Percentiles rank a stretch among this genome's conserved stretches.
Conservation (phyloP, 2,329 filamentous ascomycete genomes). For the Pseudopyrenochaeta lycopersici region DNA sequence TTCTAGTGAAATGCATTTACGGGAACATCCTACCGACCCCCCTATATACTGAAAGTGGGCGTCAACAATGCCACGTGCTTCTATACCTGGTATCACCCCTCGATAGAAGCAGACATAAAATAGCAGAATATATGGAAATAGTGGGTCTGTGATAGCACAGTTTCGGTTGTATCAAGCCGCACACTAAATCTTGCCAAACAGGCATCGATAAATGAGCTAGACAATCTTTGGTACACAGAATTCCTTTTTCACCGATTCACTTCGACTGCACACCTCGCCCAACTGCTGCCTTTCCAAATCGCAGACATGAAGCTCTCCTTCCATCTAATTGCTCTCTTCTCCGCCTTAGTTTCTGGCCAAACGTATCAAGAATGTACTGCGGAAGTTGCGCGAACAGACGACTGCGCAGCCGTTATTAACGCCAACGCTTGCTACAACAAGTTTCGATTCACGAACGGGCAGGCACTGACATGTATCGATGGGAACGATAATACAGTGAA, state of each 20-base stretch:
- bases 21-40: neutral
- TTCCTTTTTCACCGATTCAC: neutral
- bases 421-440: constrained; percentile 46
- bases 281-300: neutral
- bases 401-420: constrained; percentile 41
- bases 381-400: constrained; percentile 34
- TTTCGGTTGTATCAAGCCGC: neutral
- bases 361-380: constrained; percentile 31
- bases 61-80: neutral
- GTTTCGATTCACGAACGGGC: constrained; percentile 28
- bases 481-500: constrained; percentile 31
- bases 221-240: neutral
- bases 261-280: neutral
- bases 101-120: neutral
- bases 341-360: constrained; percentile 21
- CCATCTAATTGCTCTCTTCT: constrained; percentile 13
- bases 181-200: neutral
- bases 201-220: neutral
- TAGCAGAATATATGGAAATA: too few species aligned
- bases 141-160: neutral
- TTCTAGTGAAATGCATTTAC: neutral
- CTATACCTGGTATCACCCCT: neutral
- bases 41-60: neutral
- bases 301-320: constrained; percentile 25
- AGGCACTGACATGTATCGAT: constrained; percentile 37